These are phyloP conservation scores for Emericellopsis atlantica DNA, from an alignment of 2,329 filamentous ascomycete species.

Conservation along the genomic window DNA sequence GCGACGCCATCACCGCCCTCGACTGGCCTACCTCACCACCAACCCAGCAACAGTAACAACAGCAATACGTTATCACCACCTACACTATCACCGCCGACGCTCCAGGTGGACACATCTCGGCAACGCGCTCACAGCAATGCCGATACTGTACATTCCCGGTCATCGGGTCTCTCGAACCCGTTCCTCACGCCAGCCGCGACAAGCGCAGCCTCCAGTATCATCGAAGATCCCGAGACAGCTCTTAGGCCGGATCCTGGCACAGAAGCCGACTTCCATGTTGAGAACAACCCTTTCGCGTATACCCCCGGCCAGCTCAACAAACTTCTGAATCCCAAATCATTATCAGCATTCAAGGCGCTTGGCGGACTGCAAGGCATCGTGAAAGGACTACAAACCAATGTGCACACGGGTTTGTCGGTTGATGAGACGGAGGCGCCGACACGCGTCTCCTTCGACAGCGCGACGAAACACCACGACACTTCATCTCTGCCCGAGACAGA, in stretches of 20 bases:
- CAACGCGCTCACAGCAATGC: constrained; percentile 4
- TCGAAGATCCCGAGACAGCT: constrained; percentile 21
- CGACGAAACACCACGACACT: not conserved
- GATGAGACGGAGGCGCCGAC: constrained; percentile 50
- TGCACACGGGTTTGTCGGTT: constrained; percentile 55
- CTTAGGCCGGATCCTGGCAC: constrained; percentile 60
- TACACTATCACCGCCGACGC: not conserved
- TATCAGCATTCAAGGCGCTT: constrained; percentile 64
- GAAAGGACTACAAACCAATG: constrained; percentile 59
- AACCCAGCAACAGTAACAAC: not conserved
- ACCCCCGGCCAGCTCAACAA: constrained; percentile 71
- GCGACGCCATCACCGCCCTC: not conserved
- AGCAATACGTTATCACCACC: constrained; percentile 1
- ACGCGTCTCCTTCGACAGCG: constrained; percentile 1
- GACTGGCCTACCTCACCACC: not conserved
- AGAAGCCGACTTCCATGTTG: constrained; percentile 58
- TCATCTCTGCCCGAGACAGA: not conserved
- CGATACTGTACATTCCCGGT: constrained; percentile 3
- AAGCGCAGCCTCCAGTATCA: not conserved
- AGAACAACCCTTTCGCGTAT: constrained; percentile 75
- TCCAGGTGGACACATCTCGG: constrained; percentile 3
- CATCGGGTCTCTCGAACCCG: constrained; percentile 5
- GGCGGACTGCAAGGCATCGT: constrained; percentile 66
- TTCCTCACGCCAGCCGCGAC: constrained; percentile 8
- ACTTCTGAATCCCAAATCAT: constrained; percentile 72